Base-by-base conservation (phyloP, 1,284 basidiomycete species). In the Gastroboletus turbinatus region DNA sequence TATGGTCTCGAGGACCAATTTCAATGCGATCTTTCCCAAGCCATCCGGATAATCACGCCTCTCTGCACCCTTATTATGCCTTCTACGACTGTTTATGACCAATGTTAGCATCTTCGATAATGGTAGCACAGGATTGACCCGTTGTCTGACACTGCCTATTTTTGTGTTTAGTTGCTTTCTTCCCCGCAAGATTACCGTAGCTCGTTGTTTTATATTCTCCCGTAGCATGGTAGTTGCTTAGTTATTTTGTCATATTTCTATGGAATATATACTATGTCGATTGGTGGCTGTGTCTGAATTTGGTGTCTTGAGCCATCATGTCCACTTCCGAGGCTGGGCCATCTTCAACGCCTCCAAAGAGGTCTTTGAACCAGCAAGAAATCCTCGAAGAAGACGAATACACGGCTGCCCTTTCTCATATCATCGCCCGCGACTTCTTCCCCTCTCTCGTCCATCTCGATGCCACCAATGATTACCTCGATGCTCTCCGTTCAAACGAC, bases 351-450 rank as follows among this genome's bases (percentile, higher is more conserved):
- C 60, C 36, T 27, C 58, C 45, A 52, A 53, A 56, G 46, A 67
- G 79, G 32, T 91, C 89, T n/a, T 75, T 92, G 50, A 87, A 88
- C 67, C 75, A 77, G 21, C 90, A 92, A 67, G 67, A 78, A 8
- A 78, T 92, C n/a, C 82, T 92, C n/a, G 90, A 92, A 54, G 96
- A 99, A 77, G 95, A 98, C 63, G 92, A 94, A 67, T 99, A 99
- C 71, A 96, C 94, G 1, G 84, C 84, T 50, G 91, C 92, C 1
- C 81, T 99, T n/a, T 94, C 93, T 3, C 82, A 87, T 49, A 97
- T 99, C 69, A 98, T 99, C 70, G 89, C 92, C 47, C 87, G 97
- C 50, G 96, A 98, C 76, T 99, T 98, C 80, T 99, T 98, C 68
- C 96, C 96, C 0, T 92, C 90, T 14, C 83, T 97, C 13, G 84